Evolutionary conservation across 2,329 filamentous ascomycete species (phyloP), one percentile per base, ranked within the genome.

Genomic region (Mycosphaerella sp.): DNA sequence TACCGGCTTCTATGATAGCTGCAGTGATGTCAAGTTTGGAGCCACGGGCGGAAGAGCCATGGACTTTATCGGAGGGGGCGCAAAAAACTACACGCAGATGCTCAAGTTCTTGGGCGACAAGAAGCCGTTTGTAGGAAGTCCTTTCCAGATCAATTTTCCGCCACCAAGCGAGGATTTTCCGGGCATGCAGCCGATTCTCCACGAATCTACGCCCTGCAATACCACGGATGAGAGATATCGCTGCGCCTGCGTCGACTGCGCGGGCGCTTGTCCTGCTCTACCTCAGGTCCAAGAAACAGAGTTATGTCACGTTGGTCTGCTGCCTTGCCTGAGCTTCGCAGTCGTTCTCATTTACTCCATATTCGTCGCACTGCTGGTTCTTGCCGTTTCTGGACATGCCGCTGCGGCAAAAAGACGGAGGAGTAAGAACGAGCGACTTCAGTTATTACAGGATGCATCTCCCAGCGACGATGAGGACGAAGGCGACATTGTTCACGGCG

Each of bases 11-110:
- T 98, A 90, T 68, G 80, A 95, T 70, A 98, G 93, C 72, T 98
- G 93, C 75, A 97, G 97, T 71, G 89, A 98, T 68, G 91, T 98
- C 71, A 98, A 98, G 67, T 96, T 97, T 64, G 93, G 93, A 32
- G 86, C 90, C 6, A 90, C 91, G 37, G 95, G 95, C 66, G 86
- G 87, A 54, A 89, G 86, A 64, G 93, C 91, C 13, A 98, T 98
- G 80, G 86, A 91, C 62, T 84, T 98, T 62, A 97, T 98, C 55
- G 94, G 93, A 28, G 93, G 93, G 13, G 90, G 91, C 13, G 93
- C 93, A 10, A 91, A 90, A 70, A 87, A 96, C 67, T 94, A 91
- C 68, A 81, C 82, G 0, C 80, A 86, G 37, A 86, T 98, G 61
- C 73, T 98, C 59, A 91, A 90, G 64, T 98, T 97, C 62, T 72